Conservation (phyloP, 2,329 filamentous ascomycete genomes). For the Claviceps monticola region DNA sequence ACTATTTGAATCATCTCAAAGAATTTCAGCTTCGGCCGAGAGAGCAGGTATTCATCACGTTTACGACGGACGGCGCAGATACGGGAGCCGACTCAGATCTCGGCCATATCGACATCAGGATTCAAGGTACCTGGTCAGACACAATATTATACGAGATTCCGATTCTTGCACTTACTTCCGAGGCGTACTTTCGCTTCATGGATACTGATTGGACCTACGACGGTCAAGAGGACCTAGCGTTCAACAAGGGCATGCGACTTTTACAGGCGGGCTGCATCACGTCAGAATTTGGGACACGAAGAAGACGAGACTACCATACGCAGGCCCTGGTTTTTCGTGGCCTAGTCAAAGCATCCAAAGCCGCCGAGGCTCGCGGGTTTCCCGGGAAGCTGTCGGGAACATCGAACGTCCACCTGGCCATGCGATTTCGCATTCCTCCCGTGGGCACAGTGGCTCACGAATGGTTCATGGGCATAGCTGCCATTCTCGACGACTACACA, state of each 20-base stretch:
- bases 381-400: slow-evolving; percentile 70
- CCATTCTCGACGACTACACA: slow-evolving; percentile 75
- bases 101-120: slow-evolving; percentile 63
- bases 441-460: slow-evolving; percentile 88
- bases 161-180: slow-evolving; percentile 77
- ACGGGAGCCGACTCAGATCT: slow-evolving; percentile 49
- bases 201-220: slow-evolving; percentile 85
- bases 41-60: slow-evolving; percentile 63
- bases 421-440: slow-evolving; percentile 74
- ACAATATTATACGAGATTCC: slow-evolving; percentile 98
- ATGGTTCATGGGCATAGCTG: slow-evolving; percentile 98
- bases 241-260: slow-evolving; percentile 63
- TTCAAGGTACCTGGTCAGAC: slow-evolving; percentile 78
- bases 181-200: slow-evolving; percentile 95
- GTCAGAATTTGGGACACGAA: slow-evolving; percentile 85
- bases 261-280: slow-evolving; percentile 75
- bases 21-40: slow-evolving; percentile 69
- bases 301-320: slow-evolving; percentile 85
- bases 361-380: slow-evolving; percentile 49
- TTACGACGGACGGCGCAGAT: slow-evolving; percentile 40
- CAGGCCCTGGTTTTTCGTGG: slow-evolving; percentile 86
- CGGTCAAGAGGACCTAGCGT: slow-evolving; percentile 74
- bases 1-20: slow-evolving; percentile 70
- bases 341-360: slow-evolving; percentile 62
- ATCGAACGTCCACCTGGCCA: slow-evolving; percentile 93